A percentile compares a stretch with the other conserved stretches of the same genome.
Conservation (phyloP, 805 yeast species). For the Starmerella riodocensis region DNA sequence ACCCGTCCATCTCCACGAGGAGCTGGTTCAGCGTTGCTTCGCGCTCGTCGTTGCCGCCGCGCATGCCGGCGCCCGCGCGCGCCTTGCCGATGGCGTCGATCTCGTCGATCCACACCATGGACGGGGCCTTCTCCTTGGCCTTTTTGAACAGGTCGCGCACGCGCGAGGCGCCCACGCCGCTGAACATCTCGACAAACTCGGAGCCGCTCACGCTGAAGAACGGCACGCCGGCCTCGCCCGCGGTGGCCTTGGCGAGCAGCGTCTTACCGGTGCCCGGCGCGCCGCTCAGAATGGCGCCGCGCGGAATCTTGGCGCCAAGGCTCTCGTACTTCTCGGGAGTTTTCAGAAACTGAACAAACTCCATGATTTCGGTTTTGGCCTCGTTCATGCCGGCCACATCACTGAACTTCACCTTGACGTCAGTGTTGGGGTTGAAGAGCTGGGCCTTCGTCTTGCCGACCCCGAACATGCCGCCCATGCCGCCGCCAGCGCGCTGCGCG, state of each 20-base stretch:
- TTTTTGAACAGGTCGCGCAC: slow-evolving; percentile 85
- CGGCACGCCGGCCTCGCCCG: slow-evolving; percentile 94
- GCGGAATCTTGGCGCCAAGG: slow-evolving; percentile 85
- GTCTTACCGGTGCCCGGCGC: slow-evolving; percentile 98
- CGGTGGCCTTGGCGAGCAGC: slow-evolving; percentile 82
- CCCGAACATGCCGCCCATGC: slow-evolving; percentile 56
- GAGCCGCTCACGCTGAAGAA: slow-evolving; percentile 85
- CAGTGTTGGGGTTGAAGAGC: slow-evolving; percentile 68
- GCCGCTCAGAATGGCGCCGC: slow-evolving; percentile 89
- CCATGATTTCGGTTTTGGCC: slow-evolving; percentile 91
- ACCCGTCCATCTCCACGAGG: slow-evolving; percentile 93
- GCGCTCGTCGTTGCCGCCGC: slow-evolving; percentile 84
- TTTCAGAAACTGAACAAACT: slow-evolving; percentile 78
- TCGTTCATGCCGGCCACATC: slow-evolving; percentile 95
- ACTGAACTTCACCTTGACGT: slow-evolving; percentile 65
- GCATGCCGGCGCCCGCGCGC: slow-evolving; percentile 38
- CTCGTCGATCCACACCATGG: slow-evolving; percentile 84
- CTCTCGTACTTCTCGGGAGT: slow-evolving; percentile 73
- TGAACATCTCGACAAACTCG: slow-evolving; percentile 94
- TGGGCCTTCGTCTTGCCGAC: slow-evolving; percentile 58
- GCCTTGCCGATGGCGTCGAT: slow-evolving; percentile 92
- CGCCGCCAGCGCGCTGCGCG: slow-evolving; percentile 29
- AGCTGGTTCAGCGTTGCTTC: slow-evolving; percentile 86
- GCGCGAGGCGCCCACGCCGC: slow-evolving; percentile 91
- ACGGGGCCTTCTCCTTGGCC: slow-evolving; percentile 81